phyloP scores from a whole-genome alignment of 73 alveolate species.

The Stentor roeselii region DNA sequence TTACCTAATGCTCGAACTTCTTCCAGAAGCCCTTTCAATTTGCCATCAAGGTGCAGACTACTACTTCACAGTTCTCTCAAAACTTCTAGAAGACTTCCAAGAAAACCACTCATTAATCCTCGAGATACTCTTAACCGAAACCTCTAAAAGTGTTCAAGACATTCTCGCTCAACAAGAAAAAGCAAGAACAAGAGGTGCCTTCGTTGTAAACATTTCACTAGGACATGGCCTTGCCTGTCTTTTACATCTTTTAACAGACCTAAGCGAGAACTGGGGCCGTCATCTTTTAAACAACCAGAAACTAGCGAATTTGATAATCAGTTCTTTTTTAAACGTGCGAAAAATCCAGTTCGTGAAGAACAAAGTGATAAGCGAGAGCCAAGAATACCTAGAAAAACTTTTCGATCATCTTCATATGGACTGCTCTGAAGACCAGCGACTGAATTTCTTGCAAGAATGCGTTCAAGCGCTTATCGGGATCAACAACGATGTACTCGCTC shows the following conservation, averaged over 20 bases:
- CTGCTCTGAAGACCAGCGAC: constrained; percentile 40
- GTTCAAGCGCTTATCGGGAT: constrained; percentile 30
- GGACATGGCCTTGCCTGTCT: constrained; percentile 25
- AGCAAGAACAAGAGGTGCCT: constrained; percentile 22
- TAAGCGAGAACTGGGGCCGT: background rate
- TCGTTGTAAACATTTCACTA: constrained; percentile 5
- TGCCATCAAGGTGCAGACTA: constrained; percentile 26
- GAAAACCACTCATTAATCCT: background rate
- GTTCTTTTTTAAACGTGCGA: constrained; percentile 42
- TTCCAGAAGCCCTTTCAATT: constrained; percentile 12
- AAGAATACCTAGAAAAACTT: constrained; percentile 39
- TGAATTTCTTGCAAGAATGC: constrained; percentile 39
- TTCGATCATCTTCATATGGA: constrained; percentile 41
- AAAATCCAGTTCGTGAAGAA: constrained; percentile 37
- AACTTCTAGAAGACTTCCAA: background rate
- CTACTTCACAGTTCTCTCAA: constrained; percentile 7
- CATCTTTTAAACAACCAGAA: background rate
- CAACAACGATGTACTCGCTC: constrained; percentile 32
- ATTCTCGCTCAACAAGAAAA: constrained; percentile 7
- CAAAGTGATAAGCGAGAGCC: constrained; percentile 37
- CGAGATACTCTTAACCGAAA: background rate
- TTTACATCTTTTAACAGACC: background rate
- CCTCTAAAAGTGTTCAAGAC: background rate
- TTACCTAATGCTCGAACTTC: background rate
- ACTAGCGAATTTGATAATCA: constrained; percentile 24